Conservation (phyloP, 164 flowering plant genomes). For the Umbellularia californica region DNA sequence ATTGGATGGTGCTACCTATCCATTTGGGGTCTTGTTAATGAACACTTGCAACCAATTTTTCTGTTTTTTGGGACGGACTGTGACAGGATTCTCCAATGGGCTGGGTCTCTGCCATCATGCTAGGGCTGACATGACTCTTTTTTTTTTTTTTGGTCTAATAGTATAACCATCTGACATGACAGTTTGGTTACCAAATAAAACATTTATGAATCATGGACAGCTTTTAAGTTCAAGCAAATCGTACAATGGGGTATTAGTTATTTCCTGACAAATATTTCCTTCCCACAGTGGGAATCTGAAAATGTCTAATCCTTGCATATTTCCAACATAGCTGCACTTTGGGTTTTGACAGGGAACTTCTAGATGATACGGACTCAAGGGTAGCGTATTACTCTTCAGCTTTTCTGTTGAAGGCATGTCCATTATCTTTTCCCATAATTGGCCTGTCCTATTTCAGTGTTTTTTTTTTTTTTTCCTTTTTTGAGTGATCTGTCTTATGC, state of each 20-base stretch:
- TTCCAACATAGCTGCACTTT: background rate
- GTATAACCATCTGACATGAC: background rate
- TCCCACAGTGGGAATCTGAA: background rate
- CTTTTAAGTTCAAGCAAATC: background rate
- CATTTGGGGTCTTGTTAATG: background rate
- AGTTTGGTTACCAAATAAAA: background rate
- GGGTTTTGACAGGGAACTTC: slow-evolving; percentile 59
- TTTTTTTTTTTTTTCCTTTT: background rate
- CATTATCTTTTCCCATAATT: background rate
- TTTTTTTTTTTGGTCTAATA: background rate
- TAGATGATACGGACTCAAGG: slow-evolving; percentile 96
- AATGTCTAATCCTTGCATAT: background rate
- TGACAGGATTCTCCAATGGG: background rate
- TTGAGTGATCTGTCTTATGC: background rate
- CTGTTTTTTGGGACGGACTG: background rate
- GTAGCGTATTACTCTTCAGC: slow-evolving; percentile 96
- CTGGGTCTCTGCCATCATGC: background rate
- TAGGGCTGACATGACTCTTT: background rate
- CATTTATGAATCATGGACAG: background rate
- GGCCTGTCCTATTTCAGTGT: background rate
- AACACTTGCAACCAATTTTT: background rate
- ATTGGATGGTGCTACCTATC: background rate
- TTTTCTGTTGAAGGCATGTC: slow-evolving; percentile 87
- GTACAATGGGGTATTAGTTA: too few species aligned
- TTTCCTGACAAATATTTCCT: background rate